Evolutionary conservation across 1,284 basidiomycete genomes (phyloP).

Genomic region (Golubevia sp.): DNA sequence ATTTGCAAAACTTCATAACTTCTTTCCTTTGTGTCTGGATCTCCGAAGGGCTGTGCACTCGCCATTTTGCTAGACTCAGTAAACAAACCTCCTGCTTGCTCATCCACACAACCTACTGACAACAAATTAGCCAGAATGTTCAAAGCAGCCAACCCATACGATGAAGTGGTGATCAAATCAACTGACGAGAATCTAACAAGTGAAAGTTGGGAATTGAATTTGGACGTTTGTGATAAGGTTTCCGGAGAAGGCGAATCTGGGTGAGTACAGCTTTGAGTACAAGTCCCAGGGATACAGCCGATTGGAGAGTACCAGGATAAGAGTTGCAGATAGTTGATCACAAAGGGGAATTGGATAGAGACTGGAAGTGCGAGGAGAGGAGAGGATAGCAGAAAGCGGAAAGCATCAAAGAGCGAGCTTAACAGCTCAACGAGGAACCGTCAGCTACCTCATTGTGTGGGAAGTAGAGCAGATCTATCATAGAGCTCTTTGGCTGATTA

Average conservation of each 20-base stretch:
- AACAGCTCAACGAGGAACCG: no score
- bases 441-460: no score
- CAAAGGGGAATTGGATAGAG: not conserved
- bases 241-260: slow-evolving; percentile 39
- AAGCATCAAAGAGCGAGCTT: no score
- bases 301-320: not conserved
- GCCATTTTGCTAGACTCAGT: not conserved
- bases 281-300: no score
- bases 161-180: slow-evolving; percentile 53
- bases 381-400: no score
- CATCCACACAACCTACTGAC: not conserved
- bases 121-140: slow-evolving; percentile 32
- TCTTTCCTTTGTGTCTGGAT: not conserved
- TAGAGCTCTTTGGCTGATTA: no score
- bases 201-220: slow-evolving; percentile 59
- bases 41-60: not conserved
- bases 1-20: not conserved
- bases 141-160: slow-evolving; percentile 53
- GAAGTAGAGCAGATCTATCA: no score
- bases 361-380: not conserved
- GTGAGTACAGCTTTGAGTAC: slow-evolving; percentile 22
- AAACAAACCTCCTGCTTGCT: not conserved
- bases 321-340: not conserved
- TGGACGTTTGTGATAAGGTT: slow-evolving; percentile 56
- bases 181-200: slow-evolving; percentile 55